Conservation (phyloP, 805 yeast genomes). For the Osmozyma mogii region DNA sequence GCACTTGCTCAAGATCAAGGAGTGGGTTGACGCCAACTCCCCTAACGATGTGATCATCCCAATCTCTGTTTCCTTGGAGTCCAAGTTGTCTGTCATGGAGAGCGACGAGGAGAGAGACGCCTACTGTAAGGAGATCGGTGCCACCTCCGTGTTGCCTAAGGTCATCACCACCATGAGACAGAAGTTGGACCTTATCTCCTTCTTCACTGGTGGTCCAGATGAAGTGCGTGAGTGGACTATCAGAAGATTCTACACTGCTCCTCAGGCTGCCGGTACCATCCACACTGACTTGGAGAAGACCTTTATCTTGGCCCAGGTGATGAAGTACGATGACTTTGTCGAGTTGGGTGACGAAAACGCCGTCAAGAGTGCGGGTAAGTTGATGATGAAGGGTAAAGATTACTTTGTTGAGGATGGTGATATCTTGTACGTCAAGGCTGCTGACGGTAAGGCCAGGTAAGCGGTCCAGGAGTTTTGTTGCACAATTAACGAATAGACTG, state of each 20-base stretch:
- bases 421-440: constrained; percentile 85
- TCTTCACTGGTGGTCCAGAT: constrained; percentile 77
- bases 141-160: constrained; percentile 73
- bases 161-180: constrained; percentile 83
- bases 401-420: constrained; percentile 95
- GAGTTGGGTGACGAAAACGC: constrained; percentile 70
- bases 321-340: constrained; percentile 57
- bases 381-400: constrained; percentile 87
- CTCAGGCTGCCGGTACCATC: constrained; percentile 85
- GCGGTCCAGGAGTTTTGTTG: constrained; percentile 1
- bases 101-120: constrained; percentile 35
- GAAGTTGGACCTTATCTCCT: constrained; percentile 72
- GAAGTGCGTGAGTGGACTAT: constrained; percentile 91
- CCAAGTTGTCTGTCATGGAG: constrained; percentile 67
- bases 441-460: constrained; percentile 74
- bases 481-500: too few relatives aligned
- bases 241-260: constrained; percentile 67
- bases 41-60: constrained; percentile 87
- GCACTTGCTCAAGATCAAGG: constrained; percentile 70
- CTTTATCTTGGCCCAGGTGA: constrained; percentile 70
- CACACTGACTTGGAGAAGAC: constrained; percentile 81
- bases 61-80: constrained; percentile 81
- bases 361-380: constrained; percentile 83
- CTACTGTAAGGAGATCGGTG: constrained; percentile 67
- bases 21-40: constrained; percentile 84